These are phyloP conservation scores for Yamadazyma oceani DNA, from an alignment of 1,139 yeast species.

Conservation along the genomic window DNA sequence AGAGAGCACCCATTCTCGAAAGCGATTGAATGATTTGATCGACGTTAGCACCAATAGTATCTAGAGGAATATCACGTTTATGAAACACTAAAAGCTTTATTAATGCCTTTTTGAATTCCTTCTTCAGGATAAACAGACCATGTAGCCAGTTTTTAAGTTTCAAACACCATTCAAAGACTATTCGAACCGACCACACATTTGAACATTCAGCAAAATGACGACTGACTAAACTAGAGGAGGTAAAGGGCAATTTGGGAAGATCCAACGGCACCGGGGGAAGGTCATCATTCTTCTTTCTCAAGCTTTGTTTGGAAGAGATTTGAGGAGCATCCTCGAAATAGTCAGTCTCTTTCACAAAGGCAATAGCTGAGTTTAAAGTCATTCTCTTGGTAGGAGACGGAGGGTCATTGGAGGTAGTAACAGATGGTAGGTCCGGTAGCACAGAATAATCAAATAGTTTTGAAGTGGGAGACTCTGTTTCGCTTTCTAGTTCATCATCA, in stretches of 20 bases:
- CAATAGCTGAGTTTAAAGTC: conserved; percentile 22
- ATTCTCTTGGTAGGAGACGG: conserved; percentile 20
- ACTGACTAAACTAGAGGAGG: conserved; percentile 49
- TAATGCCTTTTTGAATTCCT: conserved; percentile 53
- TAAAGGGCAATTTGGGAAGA: conserved; percentile 58
- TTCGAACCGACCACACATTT: conserved; percentile 39
- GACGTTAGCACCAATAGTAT: conserved; percentile 57
- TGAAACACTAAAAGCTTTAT: conserved; percentile 52
- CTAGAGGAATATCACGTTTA: conserved; percentile 51
- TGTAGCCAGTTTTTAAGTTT: conserved; percentile 50
- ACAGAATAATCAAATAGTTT: conserved; percentile 40
- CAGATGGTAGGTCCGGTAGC: conserved; percentile 38
- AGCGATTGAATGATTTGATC: conserved; percentile 52
- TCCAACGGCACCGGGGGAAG: conserved; percentile 56
- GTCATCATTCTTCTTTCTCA: conserved; percentile 21
- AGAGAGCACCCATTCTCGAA: conserved; percentile 45
- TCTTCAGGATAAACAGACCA: conserved; percentile 49
- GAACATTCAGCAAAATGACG: conserved; percentile 45
- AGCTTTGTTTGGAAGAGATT: conserved; percentile 7
- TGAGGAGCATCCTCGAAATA: conserved; percentile 12
- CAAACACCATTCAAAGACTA: conserved; percentile 51
- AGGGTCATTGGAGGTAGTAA: conserved; percentile 11
- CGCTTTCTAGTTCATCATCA: conserved; percentile 12
- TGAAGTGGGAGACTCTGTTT: conserved; percentile 28
- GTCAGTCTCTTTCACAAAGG: conserved; percentile 18